These are phyloP conservation scores for Falciphora oryzae DNA, from an alignment of 2,329 filamentous ascomycete species.

Conservation along the genomic window DNA sequence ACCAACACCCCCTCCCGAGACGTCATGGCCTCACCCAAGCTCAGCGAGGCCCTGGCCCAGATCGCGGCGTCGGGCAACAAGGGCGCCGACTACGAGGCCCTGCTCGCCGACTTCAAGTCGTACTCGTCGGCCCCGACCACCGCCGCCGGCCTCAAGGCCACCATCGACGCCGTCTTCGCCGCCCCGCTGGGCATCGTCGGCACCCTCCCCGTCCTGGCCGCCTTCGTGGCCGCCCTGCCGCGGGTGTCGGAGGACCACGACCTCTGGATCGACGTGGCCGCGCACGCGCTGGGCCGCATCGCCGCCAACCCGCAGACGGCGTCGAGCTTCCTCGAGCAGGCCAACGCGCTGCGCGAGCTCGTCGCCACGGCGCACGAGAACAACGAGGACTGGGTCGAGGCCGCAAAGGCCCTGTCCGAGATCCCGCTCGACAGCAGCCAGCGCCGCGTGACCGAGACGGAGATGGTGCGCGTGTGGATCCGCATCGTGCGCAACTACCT, in stretches of 20 bases:
- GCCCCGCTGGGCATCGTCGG: constrained; percentile 22
- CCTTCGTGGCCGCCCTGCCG: constrained; percentile 44
- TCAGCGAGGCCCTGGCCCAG: constrained; percentile 17
- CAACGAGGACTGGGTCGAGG: constrained; percentile 72
- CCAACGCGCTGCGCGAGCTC: constrained; percentile 70
- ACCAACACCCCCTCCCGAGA: neutral
- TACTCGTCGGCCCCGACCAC: constrained; percentile 16
- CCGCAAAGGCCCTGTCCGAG: constrained; percentile 71
- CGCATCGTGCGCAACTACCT: constrained; percentile 92
- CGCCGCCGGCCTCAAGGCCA: constrained; percentile 19
- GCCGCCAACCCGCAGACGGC: constrained; percentile 45
- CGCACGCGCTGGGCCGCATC: constrained; percentile 64
- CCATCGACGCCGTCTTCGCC: constrained; percentile 19
- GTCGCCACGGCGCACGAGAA: constrained; percentile 78
- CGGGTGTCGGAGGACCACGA: constrained; percentile 51
- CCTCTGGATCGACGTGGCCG: constrained; percentile 69
- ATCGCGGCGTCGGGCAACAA: constrained; percentile 13
- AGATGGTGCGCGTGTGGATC: constrained; percentile 83
- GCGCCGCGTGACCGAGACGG: constrained; percentile 72
- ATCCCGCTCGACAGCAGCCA: constrained; percentile 89
- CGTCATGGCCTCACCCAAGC: constrained; percentile 18
- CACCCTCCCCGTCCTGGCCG: constrained; percentile 22
- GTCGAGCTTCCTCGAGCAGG: constrained; percentile 78
- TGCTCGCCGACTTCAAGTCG: constrained; percentile 20
- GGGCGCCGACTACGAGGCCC: constrained; percentile 16